These are phyloP conservation scores for Ophiosphaerella korrae DNA, from an alignment of 2,329 filamentous ascomycete genomes.

Conservation along the genomic window DNA sequence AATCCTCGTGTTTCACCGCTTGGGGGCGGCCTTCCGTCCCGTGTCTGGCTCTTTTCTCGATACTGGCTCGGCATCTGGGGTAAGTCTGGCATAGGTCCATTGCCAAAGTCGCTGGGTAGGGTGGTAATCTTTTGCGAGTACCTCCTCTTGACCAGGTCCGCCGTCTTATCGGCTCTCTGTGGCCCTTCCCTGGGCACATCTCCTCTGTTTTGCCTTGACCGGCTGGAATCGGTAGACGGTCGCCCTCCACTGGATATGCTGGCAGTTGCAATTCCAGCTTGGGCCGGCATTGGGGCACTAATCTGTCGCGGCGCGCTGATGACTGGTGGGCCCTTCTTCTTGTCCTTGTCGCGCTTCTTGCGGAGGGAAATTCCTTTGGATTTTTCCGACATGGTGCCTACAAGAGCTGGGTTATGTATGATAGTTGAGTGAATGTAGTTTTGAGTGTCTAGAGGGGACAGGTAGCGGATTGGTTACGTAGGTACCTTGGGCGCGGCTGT, in stretches of 20 bases:
- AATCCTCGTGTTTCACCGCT: slow-evolving; percentile 61
- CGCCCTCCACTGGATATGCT: slow-evolving; percentile 44
- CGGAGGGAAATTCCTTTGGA: slow-evolving; percentile 65
- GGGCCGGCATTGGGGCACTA: slow-evolving; percentile 46
- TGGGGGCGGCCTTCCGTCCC: slow-evolving; percentile 54
- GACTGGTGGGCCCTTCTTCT: slow-evolving; percentile 54
- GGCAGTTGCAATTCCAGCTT: slow-evolving; percentile 29
- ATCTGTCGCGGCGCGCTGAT: slow-evolving; percentile 64
- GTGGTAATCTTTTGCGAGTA: slow-evolving; percentile 94
- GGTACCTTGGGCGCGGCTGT: slow-evolving; percentile 13
- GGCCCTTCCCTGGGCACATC: slow-evolving; percentile 47
- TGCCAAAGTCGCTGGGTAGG: slow-evolving; percentile 70
- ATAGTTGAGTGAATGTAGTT: neutral
- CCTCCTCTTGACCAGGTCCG: slow-evolving; percentile 88
- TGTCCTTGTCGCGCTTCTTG: slow-evolving; percentile 63
- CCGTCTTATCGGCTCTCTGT: slow-evolving; percentile 59
- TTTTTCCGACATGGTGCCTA: slow-evolving; percentile 54
- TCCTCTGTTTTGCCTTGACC: slow-evolving; percentile 38
- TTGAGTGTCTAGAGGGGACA: slow-evolving; percentile 6
- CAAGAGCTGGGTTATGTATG: slow-evolving; percentile 5
- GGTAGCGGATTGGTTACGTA: slow-evolving; percentile 6
- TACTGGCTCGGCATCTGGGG: slow-evolving; percentile 69
- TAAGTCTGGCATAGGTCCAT: slow-evolving; percentile 65
- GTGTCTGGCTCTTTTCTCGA: slow-evolving; percentile 54
- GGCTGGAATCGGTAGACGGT: slow-evolving; percentile 44